phyloP scores from a whole-genome alignment of 1,284 basidiomycete genomes.

The Anthracocystis panici-leucophaei region DNA sequence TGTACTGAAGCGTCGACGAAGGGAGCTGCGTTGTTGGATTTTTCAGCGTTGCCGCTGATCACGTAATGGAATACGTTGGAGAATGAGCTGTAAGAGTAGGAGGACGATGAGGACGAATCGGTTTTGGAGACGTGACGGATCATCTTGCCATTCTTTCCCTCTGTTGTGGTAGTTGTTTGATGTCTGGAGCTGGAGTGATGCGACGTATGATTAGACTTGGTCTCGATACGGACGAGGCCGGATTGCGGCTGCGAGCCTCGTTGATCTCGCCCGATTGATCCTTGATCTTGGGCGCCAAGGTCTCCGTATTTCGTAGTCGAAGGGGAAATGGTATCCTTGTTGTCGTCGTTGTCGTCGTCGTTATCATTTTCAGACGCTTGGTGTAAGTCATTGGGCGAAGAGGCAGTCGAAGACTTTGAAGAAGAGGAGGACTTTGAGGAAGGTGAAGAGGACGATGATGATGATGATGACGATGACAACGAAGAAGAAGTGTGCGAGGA shows the following conservation, averaged over 20 bases:
- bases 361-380: neutral
- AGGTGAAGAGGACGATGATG: neutral
- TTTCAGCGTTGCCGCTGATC: constrained; percentile 22
- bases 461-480: constrained; percentile 13
- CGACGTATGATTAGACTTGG: constrained; percentile 5
- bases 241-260: neutral
- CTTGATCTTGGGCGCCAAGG: neutral
- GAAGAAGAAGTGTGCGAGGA: constrained; percentile 29
- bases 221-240: neutral
- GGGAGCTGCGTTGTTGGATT: constrained; percentile 24
- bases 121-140: neutral
- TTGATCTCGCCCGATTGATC: neutral
- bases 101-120: constrained; percentile 7
- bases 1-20: constrained; percentile 27
- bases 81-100: constrained; percentile 24
- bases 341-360: neutral
- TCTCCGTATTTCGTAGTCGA: too few species aligned
- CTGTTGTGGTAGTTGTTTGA: neutral
- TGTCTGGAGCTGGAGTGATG: neutral
- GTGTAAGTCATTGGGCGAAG: neutral
- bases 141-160: constrained; percentile 11
- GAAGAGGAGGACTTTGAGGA: constrained; percentile 3
- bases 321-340: too few species aligned
- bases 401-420: neutral
- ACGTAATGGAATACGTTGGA: constrained; percentile 32